phyloP scores from a whole-genome alignment of 805 yeast genomes.

The Lachancea sp. region DNA sequence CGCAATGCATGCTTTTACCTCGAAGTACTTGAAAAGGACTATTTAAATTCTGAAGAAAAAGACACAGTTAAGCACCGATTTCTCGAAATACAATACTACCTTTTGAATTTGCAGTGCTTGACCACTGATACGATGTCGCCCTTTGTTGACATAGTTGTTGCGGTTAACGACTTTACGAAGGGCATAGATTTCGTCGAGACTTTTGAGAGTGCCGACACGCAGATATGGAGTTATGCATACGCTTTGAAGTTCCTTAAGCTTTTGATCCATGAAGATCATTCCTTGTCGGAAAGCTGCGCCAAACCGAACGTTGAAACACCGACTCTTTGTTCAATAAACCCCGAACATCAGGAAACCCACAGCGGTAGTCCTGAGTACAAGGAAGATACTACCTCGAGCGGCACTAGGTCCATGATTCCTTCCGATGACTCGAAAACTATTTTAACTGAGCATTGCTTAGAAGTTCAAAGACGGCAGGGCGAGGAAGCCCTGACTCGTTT shows the following conservation, averaged over 20 bases:
- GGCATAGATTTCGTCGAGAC: background rate
- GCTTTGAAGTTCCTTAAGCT: constrained; percentile 3
- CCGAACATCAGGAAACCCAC: too few species aligned
- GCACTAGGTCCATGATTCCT: too few species aligned
- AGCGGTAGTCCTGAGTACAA: too few species aligned
- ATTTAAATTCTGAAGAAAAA: background rate
- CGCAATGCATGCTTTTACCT: constrained; percentile 1
- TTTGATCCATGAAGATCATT: background rate
- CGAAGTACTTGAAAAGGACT: background rate
- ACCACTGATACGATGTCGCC: constrained; percentile 1
- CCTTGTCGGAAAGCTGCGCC: background rate
- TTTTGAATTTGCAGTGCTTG: background rate
- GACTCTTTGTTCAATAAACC: background rate
- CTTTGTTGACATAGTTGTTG: background rate
- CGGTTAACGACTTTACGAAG: background rate
- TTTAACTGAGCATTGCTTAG: too few species aligned
- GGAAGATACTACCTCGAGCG: too few species aligned
- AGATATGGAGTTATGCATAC: constrained; percentile 7
- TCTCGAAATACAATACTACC: background rate
- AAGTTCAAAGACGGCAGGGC: too few species aligned
- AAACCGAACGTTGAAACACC: background rate
- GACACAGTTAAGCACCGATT: background rate
- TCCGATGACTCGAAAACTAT: too few species aligned
- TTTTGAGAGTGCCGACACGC: background rate
- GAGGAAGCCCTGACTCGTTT: too few species aligned